Conservation (phyloP, 2,329 filamentous ascomycete species). For the Sphaerulina vaccinii region DNA sequence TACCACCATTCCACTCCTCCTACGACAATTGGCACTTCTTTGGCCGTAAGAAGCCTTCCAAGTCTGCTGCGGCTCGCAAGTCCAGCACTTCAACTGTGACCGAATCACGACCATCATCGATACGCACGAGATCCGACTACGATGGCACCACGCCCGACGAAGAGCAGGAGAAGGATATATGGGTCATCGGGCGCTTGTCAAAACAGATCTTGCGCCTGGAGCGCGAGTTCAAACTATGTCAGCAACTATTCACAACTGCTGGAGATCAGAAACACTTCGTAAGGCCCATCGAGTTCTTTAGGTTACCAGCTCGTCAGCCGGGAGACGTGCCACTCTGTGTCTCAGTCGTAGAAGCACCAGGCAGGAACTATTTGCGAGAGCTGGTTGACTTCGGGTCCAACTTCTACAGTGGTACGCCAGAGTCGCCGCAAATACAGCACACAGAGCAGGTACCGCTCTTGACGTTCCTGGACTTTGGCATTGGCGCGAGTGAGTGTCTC, state of each 20-base stretch:
- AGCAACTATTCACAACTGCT: slow-evolving; percentile 57
- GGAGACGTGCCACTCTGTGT: slow-evolving; percentile 73
- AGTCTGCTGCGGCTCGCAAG: slow-evolving; percentile 19
- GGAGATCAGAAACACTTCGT: slow-evolving; percentile 72
- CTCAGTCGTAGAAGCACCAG: slow-evolving; percentile 77
- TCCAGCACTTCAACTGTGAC: slow-evolving; percentile 42
- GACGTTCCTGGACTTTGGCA: slow-evolving; percentile 84
- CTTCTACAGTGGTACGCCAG: slow-evolving; percentile 38
- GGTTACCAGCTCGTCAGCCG: slow-evolving; percentile 65
- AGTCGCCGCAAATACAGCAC: slow-evolving; percentile 24
- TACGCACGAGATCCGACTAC: slow-evolving; percentile 31
- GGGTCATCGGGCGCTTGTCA: slow-evolving; percentile 78
- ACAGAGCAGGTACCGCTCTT: slow-evolving; percentile 53
- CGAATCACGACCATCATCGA: slow-evolving; percentile 26
- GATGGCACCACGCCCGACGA: slow-evolving; percentile 29
- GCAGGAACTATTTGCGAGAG: slow-evolving; percentile 68
- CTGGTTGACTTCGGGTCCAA: slow-evolving; percentile 74
- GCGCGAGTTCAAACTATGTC: slow-evolving; percentile 80
- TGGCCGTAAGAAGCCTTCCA: slow-evolving; percentile 46
- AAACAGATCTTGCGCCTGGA: slow-evolving; percentile 80
- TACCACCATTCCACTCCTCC: slow-evolving; percentile 51
- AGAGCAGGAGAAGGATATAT: slow-evolving; percentile 36
- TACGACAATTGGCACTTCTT: slow-evolving; percentile 81
- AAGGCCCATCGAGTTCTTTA: slow-evolving; percentile 74
- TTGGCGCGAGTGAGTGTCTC: slow-evolving; percentile 80